phyloP scores from a whole-genome alignment of 306 rosid species.

The Castanospermum australe region DNA sequence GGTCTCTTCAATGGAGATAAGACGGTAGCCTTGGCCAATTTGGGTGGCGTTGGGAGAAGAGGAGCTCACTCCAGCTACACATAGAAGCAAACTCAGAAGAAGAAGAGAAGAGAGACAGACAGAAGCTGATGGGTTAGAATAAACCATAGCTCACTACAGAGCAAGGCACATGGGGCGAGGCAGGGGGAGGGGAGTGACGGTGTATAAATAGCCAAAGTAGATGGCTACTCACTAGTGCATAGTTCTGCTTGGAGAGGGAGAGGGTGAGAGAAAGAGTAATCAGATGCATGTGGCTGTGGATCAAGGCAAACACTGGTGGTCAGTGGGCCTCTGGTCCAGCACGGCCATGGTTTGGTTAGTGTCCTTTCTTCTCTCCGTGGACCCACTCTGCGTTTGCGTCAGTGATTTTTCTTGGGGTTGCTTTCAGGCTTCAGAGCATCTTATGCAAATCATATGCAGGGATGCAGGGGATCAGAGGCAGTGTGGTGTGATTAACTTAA shows the following conservation, averaged over 20 bases:
- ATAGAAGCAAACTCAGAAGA: constrained; percentile 31
- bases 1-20: constrained; percentile 68
- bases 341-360: not conserved
- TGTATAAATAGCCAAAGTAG: constrained; percentile 28
- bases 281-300: constrained; percentile 24
- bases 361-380: not conserved
- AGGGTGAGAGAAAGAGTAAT: not conserved
- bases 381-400: not conserved
- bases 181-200: constrained; percentile 4
- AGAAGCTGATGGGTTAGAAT: not conserved
- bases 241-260: not conserved
- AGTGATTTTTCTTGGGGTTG: not conserved
- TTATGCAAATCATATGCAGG: not conserved
- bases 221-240: not conserved
- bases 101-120: constrained; percentile 30
- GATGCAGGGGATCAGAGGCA: not conserved
- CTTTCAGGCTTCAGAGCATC: constrained; percentile 9
- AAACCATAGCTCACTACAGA: constrained; percentile 31
- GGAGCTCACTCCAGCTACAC: constrained; percentile 1
- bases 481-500: not conserved
- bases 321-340: constrained; percentile 25
- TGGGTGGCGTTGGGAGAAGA: constrained; percentile 44
- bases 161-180: not conserved
- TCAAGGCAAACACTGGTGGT: constrained; percentile 26
- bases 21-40: constrained; percentile 81